Evolutionary conservation across 108 stramenopile species (phyloP), one percentile per base, ranked within the genome.

Genomic region (Cyclotella kingstonii): DNA sequence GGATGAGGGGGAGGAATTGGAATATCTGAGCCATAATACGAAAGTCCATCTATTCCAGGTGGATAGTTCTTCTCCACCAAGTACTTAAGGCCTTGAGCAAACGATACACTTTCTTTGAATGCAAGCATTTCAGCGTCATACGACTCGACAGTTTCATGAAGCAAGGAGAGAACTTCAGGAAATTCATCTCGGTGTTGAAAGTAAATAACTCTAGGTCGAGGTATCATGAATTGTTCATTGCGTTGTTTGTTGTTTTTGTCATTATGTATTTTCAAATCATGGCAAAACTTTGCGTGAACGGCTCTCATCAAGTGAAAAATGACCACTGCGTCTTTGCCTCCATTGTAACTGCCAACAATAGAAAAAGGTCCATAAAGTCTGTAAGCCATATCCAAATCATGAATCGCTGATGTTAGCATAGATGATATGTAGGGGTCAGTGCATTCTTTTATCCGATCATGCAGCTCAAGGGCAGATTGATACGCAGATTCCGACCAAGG

Each of bases 271-370:
- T 42, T 42, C 75, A 56, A 23, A 5, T 51, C 57, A 1, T 53
- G 28, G 22, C 66, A 69, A 47, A 84, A 81, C 19, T 92, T 60
- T 9, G 96, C 96, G 57, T 84, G 79, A 0, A 89, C 96, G 3
- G 96, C 97, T 34, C 98, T 83, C 33, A 91, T 64, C 58, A 98
- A 69, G 64, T 98, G 94, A 58, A 98, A 70, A 53, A 98, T 91
- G 0, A 97, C 98, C 8, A 90, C 91, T 10, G 96, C 96, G 83
- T 99, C 98, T 56, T 99, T 99, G 4, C 98, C 98, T 5, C 98
- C 98, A 80, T 99, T 99, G 81, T 96, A 99, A 38, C 82, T 84
- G 33, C 91, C 84, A 31, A 93, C 58, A n/a, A 90, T 89, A 11
- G 79, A 81, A 19, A 54, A 33, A 0, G 84, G 81, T 17, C 93